Evolutionary conservation across 371 early-diverging fungal species (phyloP).

Genomic region (Coelomomyces lativittatus): DNA sequence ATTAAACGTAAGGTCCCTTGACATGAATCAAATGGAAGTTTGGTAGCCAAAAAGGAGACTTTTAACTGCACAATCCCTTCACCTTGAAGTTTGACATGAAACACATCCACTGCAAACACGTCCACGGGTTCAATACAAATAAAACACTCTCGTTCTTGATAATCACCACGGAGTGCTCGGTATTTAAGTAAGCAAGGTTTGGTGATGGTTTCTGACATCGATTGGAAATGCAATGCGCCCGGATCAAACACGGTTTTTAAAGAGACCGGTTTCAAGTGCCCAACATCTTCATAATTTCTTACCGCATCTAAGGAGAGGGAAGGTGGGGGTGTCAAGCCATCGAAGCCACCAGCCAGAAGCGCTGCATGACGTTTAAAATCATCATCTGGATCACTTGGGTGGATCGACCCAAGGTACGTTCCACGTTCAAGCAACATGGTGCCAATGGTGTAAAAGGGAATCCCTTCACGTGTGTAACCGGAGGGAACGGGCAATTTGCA

Average conservation of each 20-base stretch:
- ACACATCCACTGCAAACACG: conserved; percentile 15
- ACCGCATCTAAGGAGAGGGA: too few species aligned
- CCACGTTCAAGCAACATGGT: conserved; percentile 25
- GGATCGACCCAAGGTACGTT: too few species aligned
- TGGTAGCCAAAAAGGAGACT: conserved; percentile 17
- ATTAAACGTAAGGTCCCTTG: conserved; percentile 23
- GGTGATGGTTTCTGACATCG: conserved; percentile 14
- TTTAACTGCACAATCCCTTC: conserved; percentile 22
- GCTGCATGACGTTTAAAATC: too few species aligned
- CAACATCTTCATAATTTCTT: conserved; percentile 20
- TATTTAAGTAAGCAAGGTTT: conserved; percentile 16
- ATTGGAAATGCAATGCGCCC: conserved; percentile 14
- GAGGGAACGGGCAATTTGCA: conserved; percentile 21
- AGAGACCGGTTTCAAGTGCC: conserved; percentile 9
- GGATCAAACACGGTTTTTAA: conserved; percentile 14
- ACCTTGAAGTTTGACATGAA: conserved; percentile 24
- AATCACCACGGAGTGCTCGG: conserved; percentile 26
- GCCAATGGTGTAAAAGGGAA: conserved; percentile 30
- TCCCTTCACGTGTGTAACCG: conserved; percentile 32
- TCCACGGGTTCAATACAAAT: conserved; percentile 23
- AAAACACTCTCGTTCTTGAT: conserved; percentile 27
- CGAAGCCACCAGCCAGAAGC: too few species aligned
- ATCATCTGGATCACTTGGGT: too few species aligned
- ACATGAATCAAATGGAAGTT: conserved; percentile 13
- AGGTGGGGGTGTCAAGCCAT: too few species aligned